phyloP scores from a whole-genome alignment of 768 basidiomycete genomes.

The Lactarius sp. region DNA sequence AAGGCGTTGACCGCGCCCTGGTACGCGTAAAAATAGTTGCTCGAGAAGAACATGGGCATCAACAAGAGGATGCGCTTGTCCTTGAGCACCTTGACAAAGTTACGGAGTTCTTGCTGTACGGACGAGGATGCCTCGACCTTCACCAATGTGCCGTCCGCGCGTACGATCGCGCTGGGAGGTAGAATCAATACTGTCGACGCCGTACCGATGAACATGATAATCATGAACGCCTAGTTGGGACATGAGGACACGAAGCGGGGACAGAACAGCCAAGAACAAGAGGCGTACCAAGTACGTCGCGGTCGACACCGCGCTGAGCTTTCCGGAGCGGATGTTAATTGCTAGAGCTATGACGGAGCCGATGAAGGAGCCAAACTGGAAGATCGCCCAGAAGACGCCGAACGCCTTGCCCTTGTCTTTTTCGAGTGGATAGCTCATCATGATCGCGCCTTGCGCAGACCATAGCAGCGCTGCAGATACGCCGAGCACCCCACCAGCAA shows the following conservation, averaged over 20 bases:
- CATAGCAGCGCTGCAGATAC: conserved; percentile 48
- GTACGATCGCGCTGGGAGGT: conserved; percentile 36
- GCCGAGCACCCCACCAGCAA: conserved; percentile 48
- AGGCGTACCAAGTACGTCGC: conserved; percentile 37
- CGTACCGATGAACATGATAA: conserved; percentile 42
- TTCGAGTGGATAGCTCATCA: conserved; percentile 55
- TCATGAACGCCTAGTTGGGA: conserved; percentile 35
- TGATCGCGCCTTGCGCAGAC: conserved; percentile 48
- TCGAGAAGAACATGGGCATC: conserved; percentile 42
- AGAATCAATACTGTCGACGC: conserved; percentile 36
- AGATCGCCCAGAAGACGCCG: conserved; percentile 49
- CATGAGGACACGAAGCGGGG: background rate
- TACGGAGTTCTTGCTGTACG: conserved; percentile 31
- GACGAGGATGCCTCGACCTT: conserved; percentile 34
- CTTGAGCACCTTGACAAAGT: conserved; percentile 34
- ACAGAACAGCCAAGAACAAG: background rate
- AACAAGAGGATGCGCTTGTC: conserved; percentile 41
- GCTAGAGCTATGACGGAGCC: conserved; percentile 42
- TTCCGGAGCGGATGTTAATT: conserved; percentile 36
- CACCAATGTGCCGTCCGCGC: conserved; percentile 40
- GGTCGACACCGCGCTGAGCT: conserved; percentile 35
- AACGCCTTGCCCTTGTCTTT: conserved; percentile 52
- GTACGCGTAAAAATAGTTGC: conserved; percentile 45
- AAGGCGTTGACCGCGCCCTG: conserved; percentile 39
- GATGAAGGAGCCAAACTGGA: conserved; percentile 42